These are phyloP conservation scores for Musa troglodytarum DNA, from an alignment of 176 grass and related monocot species.

Conservation along the genomic window DNA sequence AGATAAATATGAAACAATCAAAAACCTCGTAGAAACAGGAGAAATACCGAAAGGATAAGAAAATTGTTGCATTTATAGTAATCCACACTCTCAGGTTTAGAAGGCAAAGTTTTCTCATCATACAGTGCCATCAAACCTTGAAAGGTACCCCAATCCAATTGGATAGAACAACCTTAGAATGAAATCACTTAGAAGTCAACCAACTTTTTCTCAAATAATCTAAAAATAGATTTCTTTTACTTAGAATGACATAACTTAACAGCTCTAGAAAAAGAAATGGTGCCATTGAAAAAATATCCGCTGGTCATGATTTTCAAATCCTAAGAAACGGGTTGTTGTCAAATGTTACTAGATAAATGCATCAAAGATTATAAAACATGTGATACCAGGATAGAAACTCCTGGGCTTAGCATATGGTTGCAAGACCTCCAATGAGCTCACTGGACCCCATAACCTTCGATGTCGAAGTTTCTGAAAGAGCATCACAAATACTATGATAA, in stretches of 20 bases:
- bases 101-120: background rate
- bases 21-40: background rate
- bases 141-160: background rate
- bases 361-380: background rate
- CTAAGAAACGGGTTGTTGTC: background rate
- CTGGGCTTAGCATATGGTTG: conserved; percentile 65
- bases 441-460: conserved; percentile 77
- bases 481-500: conserved; percentile 11
- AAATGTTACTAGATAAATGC: conserved; percentile 5
- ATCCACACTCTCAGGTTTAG: background rate
- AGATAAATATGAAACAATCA: conserved; percentile 9
- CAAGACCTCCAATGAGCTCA: conserved; percentile 47
- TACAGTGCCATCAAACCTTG: background rate
- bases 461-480: conserved; percentile 47
- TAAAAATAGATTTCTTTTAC: background rate
- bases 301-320: background rate
- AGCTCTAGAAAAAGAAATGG: background rate
- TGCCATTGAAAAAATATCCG: background rate
- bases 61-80: background rate
- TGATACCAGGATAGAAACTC: conserved; percentile 41
- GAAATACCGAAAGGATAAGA: background rate
- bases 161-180: background rate
- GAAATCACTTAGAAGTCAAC: background rate
- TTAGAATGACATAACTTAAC: background rate
- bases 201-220: background rate